Evolutionary conservation across 2,329 filamentous ascomycete species (phyloP).

Genomic region (Colletotrichum noveboracense): DNA sequence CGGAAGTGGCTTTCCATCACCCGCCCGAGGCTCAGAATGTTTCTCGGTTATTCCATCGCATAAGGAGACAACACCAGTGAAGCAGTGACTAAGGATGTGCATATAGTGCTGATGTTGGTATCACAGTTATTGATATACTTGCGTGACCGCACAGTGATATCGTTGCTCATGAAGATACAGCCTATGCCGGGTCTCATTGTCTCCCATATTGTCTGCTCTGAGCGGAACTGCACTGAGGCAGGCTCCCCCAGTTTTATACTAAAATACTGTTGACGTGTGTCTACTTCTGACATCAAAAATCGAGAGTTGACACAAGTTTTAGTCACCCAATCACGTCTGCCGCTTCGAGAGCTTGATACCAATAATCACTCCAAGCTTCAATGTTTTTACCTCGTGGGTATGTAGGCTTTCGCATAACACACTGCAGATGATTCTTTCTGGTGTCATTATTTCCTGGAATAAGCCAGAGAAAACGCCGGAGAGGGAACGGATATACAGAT

Average conservation of each 20-base stretch:
- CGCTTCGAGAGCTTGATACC: background rate
- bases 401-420: background rate
- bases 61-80: background rate
- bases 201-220: background rate
- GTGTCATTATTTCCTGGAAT: background rate
- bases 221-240: background rate
- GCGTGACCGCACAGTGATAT: background rate
- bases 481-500: no score
- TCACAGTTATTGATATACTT: background rate
- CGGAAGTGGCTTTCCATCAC: background rate
- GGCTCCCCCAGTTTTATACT: background rate
- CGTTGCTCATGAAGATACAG: background rate
- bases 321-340: rapidly evolving
- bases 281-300: background rate
- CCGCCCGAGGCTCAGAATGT: background rate
- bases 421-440: background rate
- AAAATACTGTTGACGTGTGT: background rate
- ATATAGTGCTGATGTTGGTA: background rate
- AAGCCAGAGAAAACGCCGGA: background rate
- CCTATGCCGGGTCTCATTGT: no score
- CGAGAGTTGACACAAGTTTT: background rate
- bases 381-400: background rate
- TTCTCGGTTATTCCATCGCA: background rate
- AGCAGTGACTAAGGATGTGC: background rate
- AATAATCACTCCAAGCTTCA: background rate